Percentiles rank a stretch among this genome's conserved stretches.
Conservation (phyloP, 352 stramenopile genomes). For the Pythium rhizo-oryzae region DNA sequence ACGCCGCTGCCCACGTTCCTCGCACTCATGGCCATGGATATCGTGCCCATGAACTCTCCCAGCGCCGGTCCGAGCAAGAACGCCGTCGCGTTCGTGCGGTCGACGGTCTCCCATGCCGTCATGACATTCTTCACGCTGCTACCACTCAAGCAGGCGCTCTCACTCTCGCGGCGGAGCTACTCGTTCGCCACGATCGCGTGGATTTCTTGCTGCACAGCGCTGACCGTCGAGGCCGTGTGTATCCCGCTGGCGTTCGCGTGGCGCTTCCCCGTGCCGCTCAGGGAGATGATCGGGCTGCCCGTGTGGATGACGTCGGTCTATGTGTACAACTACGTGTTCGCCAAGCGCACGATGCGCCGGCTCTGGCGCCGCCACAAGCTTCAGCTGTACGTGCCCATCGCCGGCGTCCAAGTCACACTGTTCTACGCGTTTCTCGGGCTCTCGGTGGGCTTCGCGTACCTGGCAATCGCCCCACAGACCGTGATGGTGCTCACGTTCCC, state of each 20-base stretch:
- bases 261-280: conserved; percentile 28
- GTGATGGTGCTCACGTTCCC: conserved; percentile 33
- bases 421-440: conserved; percentile 32
- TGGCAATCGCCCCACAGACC: conserved; percentile 29
- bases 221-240: conserved; percentile 12
- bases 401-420: conserved; percentile 12
- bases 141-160: conserved; percentile 20
- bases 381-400: conserved; percentile 14
- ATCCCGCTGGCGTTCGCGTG: conserved; percentile 21
- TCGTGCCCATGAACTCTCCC: conserved; percentile 18
- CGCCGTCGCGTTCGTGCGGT: conserved; percentile 17
- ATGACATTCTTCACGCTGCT: conserved; percentile 17
- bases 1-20: conserved; percentile 20
- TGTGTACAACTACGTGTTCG: conserved; percentile 9
- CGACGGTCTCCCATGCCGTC: conserved; percentile 7
- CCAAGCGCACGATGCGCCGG: conserved; percentile 1
- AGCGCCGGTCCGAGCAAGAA: conserved; percentile 1
- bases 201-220: conserved; percentile 5
- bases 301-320: conserved; percentile 5
- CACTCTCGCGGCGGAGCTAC: conserved; percentile 13
- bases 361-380: conserved; percentile 8
- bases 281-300: conserved; percentile 15
- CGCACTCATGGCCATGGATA: conserved; percentile 12
- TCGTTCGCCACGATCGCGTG: conserved; percentile 9
- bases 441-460: conserved; percentile 30